Evolutionary conservation across 495 filamentous ascomycete genomes (phyloP), one percentile per base, ranked within the genome.

Genomic region (Aspergillus panamensis): DNA sequence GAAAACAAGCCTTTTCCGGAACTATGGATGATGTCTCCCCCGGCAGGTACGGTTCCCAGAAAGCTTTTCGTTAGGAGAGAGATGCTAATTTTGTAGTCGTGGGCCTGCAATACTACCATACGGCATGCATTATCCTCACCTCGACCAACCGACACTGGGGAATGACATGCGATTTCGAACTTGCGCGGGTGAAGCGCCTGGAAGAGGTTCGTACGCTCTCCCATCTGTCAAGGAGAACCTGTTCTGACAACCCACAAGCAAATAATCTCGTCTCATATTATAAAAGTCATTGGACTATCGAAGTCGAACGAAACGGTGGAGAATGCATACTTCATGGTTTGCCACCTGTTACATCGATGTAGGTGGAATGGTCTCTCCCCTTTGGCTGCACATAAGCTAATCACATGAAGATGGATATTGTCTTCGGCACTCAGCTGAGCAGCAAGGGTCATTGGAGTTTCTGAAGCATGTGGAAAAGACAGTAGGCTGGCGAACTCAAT

Each of bases 241-340:
- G 21, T 13, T 3, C 45, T 56, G 33, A 57, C 43, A 7, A 33
- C 47, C 13, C 19, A 42, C n/a, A 25, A 57, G 54, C 45, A 60
- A 65, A 66, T 56, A 1, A 72, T 75, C 31, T 66, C 73, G 4
- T 58, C 59, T 13, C 68, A 73, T 55, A 43, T 75, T 1, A 40
- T 67, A 1, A 67, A 61, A 25, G 73, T 71, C 4, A 68, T 75
- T 16, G 73, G 73, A 12, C 59, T 75, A 1, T 72, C 71, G 2
- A 62, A 59, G 25, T 75, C 73, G 9, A 75, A 75, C 33, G 73
- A 75, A 59, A 71, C 66, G 33, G 73, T 75, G 6, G 62, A 71
- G 19, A 75, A 75, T 56, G 71, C 66, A 17, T 73, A 69, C 47
- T 75, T 75, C 31, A 73, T 75, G 66, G 68, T 66, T 13, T 73